A percentile compares a stretch with the other conserved stretches of the same genome.
phyloP scores from a whole-genome alignment of 192 early-diverging fungal species.

The Backusella macrospora region DNA sequence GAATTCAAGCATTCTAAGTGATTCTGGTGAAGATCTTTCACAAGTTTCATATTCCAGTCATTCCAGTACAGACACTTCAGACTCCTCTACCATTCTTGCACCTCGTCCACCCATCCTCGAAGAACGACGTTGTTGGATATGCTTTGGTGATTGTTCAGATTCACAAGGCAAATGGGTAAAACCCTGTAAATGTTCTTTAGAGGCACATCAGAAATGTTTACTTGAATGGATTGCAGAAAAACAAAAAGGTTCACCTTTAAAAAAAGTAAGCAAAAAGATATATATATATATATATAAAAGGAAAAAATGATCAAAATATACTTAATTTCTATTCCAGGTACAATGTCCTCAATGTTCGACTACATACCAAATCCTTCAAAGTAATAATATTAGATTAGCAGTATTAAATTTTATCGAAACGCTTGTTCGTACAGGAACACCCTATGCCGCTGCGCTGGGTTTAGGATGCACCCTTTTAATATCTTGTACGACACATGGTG shows the following conservation, averaged over 20 bases:
- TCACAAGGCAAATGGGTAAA: constrained; percentile 68
- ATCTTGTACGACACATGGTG: constrained; percentile 69
- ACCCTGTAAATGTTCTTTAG: constrained; percentile 73
- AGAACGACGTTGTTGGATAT: constrained; percentile 66
- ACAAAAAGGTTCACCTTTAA: constrained; percentile 52
- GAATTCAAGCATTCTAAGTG: neutral
- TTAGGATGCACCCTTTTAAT: constrained; percentile 64
- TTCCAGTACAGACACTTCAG: neutral
- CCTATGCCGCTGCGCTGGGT: constrained; percentile 63
- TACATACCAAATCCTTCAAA: constrained; percentile 64
- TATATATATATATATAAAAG: neutral
- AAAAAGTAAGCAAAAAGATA: constrained; percentile 53
- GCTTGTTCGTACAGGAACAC: constrained; percentile 60
- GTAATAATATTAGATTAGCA: constrained; percentile 51
- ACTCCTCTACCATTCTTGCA: constrained; percentile 1
- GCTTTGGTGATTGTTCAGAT: constrained; percentile 67
- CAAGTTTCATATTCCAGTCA: neutral
- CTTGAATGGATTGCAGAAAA: constrained; percentile 78
- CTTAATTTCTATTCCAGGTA: constrained; percentile 46
- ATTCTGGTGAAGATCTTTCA: neutral
- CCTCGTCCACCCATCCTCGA: neutral
- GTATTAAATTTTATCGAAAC: constrained; percentile 56
- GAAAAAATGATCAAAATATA: neutral
- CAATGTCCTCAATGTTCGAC: constrained; percentile 73
- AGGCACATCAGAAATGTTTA: constrained; percentile 77